These are phyloP conservation scores for Microsporum canis DNA, from an alignment of 2,329 filamentous ascomycete species.

Conservation along the genomic window DNA sequence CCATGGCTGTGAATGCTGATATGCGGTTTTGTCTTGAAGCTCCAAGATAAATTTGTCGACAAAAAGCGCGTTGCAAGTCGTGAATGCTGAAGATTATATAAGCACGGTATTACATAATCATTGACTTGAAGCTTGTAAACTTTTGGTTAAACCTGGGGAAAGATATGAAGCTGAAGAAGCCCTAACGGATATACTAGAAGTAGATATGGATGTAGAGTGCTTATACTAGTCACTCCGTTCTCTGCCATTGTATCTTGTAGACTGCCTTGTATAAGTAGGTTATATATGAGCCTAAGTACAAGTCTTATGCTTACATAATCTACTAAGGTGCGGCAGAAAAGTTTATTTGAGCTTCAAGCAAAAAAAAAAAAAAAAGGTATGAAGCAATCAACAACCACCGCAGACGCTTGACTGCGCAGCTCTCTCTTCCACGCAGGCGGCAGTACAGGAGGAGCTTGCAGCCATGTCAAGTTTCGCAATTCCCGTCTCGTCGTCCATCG, in stretches of 20 bases:
- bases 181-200: too few species aligned
- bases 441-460: not conserved
- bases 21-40: not conserved
- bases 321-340: slow-evolving; percentile 25
- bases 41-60: not conserved
- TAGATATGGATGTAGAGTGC: too few species aligned
- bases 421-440: not conserved
- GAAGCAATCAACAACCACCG: not conserved
- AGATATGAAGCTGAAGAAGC: too few species aligned
- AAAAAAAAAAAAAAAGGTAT: slow-evolving; percentile 1
- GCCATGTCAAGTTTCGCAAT: slow-evolving; percentile 45
- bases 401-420: not conserved
- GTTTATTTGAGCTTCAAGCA: slow-evolving; percentile 18
- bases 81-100: not conserved
- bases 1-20: slow-evolving; percentile 24
- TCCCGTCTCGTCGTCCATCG: slow-evolving; percentile 71
- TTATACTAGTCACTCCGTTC: too few species aligned
- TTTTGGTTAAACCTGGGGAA: too few species aligned
- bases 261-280: too few species aligned
- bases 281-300: not conserved
- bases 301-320: not conserved
- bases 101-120: not conserved
- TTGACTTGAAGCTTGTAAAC: not conserved
- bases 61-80: not conserved
- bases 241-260: too few species aligned